These are phyloP conservation scores for Batkoa obscura DNA, from an alignment of 371 early-diverging fungal species.

Conservation along the genomic window DNA sequence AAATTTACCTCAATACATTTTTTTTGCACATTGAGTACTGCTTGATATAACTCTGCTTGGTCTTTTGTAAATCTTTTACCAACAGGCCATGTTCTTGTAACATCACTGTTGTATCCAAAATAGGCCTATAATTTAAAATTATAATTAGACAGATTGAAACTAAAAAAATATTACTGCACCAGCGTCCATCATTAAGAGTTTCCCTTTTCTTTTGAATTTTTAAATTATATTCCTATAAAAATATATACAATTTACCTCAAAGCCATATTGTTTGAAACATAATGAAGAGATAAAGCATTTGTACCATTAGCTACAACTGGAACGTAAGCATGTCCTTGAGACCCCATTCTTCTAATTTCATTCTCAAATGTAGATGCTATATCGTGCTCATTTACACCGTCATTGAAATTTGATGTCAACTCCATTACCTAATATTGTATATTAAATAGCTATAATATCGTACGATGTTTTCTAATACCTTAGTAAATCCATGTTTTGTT, in stretches of 20 bases:
- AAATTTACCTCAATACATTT: slow-evolving; percentile 51
- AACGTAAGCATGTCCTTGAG: slow-evolving; percentile 70
- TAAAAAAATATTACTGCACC: slow-evolving; percentile 37
- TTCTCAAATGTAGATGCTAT: slow-evolving; percentile 62
- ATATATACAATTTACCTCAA: slow-evolving; percentile 18
- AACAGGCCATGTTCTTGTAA: slow-evolving; percentile 89
- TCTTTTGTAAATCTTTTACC: slow-evolving; percentile 63
- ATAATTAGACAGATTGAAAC: no score
- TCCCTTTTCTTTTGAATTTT: slow-evolving; percentile 33
- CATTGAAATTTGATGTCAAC: neutral
- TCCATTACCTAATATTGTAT: neutral
- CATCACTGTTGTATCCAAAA: slow-evolving; percentile 74
- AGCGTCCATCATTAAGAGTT: slow-evolving; percentile 78
- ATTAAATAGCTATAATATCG: slow-evolving; percentile 5
- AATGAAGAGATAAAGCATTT: slow-evolving; percentile 83
- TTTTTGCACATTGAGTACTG: slow-evolving; percentile 67
- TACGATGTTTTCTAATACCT: slow-evolving; percentile 16
- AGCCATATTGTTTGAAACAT: slow-evolving; percentile 66
- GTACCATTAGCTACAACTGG: slow-evolving; percentile 90
- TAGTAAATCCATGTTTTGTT: slow-evolving; percentile 53
- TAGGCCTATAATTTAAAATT: slow-evolving; percentile 29
- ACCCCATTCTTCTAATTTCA: slow-evolving; percentile 43
- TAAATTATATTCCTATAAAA: neutral
- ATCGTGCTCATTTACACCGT: slow-evolving; percentile 45
- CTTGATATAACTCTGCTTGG: slow-evolving; percentile 70